Evolutionary conservation across 176 grass and related monocot species (phyloP).

Genomic region (Oryza brachyantha): DNA sequence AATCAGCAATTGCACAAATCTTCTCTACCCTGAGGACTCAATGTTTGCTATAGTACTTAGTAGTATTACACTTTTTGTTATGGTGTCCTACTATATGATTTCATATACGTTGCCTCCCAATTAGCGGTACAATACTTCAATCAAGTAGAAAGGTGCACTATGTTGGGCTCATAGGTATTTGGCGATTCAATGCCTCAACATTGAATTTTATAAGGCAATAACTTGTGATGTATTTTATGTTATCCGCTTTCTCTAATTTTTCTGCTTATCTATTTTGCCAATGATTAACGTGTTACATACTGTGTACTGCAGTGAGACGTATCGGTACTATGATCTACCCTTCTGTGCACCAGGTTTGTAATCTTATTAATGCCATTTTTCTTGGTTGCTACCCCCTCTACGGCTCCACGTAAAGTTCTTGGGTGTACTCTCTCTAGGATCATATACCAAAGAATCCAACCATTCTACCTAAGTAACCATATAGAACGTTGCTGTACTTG

Average conservation of each 20-base stretch:
- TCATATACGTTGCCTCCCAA: neutral
- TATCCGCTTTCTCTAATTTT: neutral
- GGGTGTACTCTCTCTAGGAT: neutral
- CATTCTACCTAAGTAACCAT: neutral
- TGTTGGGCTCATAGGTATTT: neutral
- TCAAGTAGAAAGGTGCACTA: neutral
- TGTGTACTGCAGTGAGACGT: slow-evolving; percentile 82
- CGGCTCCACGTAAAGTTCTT: neutral
- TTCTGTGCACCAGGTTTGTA: slow-evolving; percentile 85
- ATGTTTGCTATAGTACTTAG: neutral
- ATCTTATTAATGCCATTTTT: slow-evolving; percentile 6
- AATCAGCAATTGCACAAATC: neutral
- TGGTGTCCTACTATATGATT: neutral
- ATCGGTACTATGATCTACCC: slow-evolving; percentile 89
- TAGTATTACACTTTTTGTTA: neutral
- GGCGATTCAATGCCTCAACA: slow-evolving; percentile 6
- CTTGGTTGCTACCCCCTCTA: neutral
- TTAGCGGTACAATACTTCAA: neutral
- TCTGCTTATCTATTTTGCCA: slow-evolving; percentile 7
- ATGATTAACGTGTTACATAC: slow-evolving; percentile 13
- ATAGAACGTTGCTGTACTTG: neutral
- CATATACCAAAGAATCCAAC: neutral
- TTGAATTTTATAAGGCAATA: slow-evolving; percentile 6
- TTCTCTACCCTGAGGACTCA: neutral
- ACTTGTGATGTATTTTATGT: neutral